Evolutionary conservation across 2,329 filamentous ascomycete species (phyloP).

Genomic region (Trichoderma oligosporum): DNA sequence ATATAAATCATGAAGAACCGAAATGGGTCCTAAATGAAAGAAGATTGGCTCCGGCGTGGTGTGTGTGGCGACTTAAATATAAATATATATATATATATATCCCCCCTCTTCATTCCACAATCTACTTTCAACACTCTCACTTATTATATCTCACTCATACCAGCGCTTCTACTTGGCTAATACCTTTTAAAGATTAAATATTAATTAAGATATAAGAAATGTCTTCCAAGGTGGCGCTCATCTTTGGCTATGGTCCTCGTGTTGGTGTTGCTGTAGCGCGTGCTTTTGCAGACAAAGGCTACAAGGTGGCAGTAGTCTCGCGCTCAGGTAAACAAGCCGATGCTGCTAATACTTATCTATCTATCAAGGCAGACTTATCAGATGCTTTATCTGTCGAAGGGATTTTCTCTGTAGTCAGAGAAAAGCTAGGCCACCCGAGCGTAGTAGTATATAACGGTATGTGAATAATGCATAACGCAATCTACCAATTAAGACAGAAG

Average conservation of each 20-base stretch:
- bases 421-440: not conserved
- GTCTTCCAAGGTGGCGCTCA: not conserved
- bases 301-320: conserved; percentile 5
- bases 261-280: not conserved
- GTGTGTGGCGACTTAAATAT: too few species aligned
- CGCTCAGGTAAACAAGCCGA: not conserved
- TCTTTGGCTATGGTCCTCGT: conserved; percentile 1
- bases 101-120: too few species aligned
- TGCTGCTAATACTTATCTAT: not conserved
- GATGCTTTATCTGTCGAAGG: not conserved
- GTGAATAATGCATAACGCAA: too few species aligned
- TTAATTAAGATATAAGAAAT: not conserved
- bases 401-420: not conserved
- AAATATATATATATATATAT: too few species aligned
- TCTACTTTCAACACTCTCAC: too few species aligned
- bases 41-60: too few species aligned
- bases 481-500: not conserved
- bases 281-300: not conserved
- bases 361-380: conserved; percentile 1
- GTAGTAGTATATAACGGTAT: conserved; percentile 10
- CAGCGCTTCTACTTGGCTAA: too few species aligned
- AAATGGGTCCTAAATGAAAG: too few species aligned
- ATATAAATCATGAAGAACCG: too few species aligned
- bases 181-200: too few species aligned
- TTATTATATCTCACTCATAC: too few species aligned